These are phyloP conservation scores for Aspergillus fumigatiaffinis DNA, from an alignment of 2,329 filamentous ascomycete genomes.

Conservation along the genomic window DNA sequence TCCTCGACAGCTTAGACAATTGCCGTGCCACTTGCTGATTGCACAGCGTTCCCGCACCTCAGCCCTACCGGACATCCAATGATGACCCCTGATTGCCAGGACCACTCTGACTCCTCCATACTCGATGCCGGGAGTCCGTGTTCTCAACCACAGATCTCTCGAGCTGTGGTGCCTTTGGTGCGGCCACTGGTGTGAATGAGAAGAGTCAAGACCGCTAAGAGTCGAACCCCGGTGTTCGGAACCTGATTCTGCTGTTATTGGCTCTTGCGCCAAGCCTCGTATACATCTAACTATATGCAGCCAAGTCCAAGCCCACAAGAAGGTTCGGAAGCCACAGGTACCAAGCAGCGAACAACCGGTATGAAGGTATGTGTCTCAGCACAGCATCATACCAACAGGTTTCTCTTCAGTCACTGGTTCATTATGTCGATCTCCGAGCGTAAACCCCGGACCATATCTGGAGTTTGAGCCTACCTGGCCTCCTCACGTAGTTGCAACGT, in stretches of 20 bases:
- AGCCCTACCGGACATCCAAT: slow-evolving; percentile 7
- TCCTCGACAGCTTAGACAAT: not conserved
- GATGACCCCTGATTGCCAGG: not conserved
- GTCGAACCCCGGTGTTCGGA: not conserved
- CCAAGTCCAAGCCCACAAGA: not conserved
- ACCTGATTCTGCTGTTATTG: not conserved
- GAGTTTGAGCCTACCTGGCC: not conserved
- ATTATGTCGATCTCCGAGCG: not conserved
- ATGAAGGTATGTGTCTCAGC: not conserved
- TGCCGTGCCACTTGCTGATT: not conserved
- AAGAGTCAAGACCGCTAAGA: not conserved
- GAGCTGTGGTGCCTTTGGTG: too few relatives aligned
- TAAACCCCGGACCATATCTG: not conserved
- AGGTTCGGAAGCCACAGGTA: not conserved
- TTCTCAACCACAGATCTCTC: not conserved
- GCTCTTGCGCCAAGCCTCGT: not conserved
- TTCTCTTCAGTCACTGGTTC: not conserved
- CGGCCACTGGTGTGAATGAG: too few relatives aligned
- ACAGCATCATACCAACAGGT: not conserved
- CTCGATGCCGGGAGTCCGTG: not conserved
- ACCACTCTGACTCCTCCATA: not conserved
- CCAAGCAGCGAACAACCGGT: not conserved
- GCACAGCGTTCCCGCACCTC: not conserved
- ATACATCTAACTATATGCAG: not conserved
- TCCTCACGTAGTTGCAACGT: not conserved